phyloP scores from a whole-genome alignment of 352 stramenopile species.

The Globisporangium polare region DNA sequence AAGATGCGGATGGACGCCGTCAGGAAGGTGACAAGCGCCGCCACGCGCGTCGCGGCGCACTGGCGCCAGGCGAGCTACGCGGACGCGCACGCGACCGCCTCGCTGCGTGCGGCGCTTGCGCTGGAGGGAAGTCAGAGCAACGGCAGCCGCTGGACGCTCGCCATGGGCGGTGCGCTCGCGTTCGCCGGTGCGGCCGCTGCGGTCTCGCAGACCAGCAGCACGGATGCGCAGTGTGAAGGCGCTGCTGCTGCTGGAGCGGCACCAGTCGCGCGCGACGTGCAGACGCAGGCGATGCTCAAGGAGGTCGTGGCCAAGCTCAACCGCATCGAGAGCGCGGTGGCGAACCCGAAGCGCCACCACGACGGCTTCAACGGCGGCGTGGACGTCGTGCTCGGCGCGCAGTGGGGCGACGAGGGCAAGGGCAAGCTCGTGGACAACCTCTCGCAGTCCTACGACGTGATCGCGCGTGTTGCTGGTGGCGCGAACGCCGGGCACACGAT shows the following conservation, averaged over 20 bases:
- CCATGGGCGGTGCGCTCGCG: slow-evolving; percentile 28
- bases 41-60: slow-evolving; percentile 36
- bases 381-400: slow-evolving; percentile 95
- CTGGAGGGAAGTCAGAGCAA: slow-evolving; percentile 36
- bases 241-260: slow-evolving; percentile 12
- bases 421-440: slow-evolving; percentile 97
- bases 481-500: slow-evolving; percentile 99
- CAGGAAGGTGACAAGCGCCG: slow-evolving; percentile 34
- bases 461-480: slow-evolving; percentile 94
- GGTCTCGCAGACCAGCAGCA: neutral
- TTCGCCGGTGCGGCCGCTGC: slow-evolving; percentile 21
- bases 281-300: slow-evolving; percentile 70
- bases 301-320: slow-evolving; percentile 85
- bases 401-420: slow-evolving; percentile 99
- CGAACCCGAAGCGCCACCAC: slow-evolving; percentile 72
- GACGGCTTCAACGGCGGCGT: slow-evolving; percentile 67
- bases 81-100: slow-evolving; percentile 24
- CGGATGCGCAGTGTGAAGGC: slow-evolving; percentile 28
- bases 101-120: slow-evolving; percentile 40
- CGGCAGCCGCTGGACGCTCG: slow-evolving; percentile 19
- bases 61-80: slow-evolving; percentile 25
- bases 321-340: slow-evolving; percentile 82
- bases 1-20: slow-evolving; percentile 56
- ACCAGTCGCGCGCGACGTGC: slow-evolving; percentile 42
- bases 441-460: slow-evolving; percentile 95